A percentile compares a stretch with the other conserved stretches of the same genome.
These are phyloP conservation scores for Sporothrix variecibatus DNA, from an alignment of 2,329 filamentous ascomycete genomes.

Conservation along the genomic window DNA sequence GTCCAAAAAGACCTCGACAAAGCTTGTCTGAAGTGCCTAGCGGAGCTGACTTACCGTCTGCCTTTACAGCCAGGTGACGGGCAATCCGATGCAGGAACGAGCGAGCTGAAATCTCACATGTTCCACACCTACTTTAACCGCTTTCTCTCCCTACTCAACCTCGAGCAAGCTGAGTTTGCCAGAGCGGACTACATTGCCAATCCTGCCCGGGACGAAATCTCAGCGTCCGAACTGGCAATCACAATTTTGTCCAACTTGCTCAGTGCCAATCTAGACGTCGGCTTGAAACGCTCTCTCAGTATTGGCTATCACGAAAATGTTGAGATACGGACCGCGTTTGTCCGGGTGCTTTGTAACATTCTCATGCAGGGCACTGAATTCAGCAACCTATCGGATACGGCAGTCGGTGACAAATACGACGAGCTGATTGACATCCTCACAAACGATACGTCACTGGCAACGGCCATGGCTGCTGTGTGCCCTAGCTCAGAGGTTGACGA, in stretches of 20 bases:
- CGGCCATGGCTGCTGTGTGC: constrained; percentile 65
- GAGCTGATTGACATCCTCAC: constrained; percentile 64
- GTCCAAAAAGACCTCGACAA: constrained; percentile 67
- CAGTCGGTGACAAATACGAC: constrained; percentile 69
- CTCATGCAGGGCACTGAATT: constrained; percentile 72
- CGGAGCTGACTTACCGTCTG: constrained; percentile 65
- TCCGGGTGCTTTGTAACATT: constrained; percentile 70
- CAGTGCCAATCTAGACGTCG: constrained; percentile 71
- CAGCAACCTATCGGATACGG: constrained; percentile 66
- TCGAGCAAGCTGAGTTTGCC: constrained; percentile 52
- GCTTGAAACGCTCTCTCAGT: constrained; percentile 67
- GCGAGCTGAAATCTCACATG: constrained; percentile 69
- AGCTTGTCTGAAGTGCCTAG: constrained; percentile 65
- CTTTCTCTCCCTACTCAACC: constrained; percentile 65
- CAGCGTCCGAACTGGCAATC: constrained; percentile 64
- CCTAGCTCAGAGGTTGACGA: constrained; percentile 70
- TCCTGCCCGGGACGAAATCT: constrained; percentile 54
- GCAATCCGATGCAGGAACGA: constrained; percentile 65
- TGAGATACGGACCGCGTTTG: constrained; percentile 69
- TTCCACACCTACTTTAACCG: constrained; percentile 72
- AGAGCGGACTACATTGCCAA: constrained; percentile 45
- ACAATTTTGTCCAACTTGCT: constrained; percentile 68
- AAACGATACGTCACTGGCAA: constrained; percentile 62
- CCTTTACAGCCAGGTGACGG: constrained; percentile 67
- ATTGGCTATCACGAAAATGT: constrained; percentile 72